Conservation (phyloP, 2,329 filamentous ascomycete genomes). For the Scytalidium lignicola region DNA sequence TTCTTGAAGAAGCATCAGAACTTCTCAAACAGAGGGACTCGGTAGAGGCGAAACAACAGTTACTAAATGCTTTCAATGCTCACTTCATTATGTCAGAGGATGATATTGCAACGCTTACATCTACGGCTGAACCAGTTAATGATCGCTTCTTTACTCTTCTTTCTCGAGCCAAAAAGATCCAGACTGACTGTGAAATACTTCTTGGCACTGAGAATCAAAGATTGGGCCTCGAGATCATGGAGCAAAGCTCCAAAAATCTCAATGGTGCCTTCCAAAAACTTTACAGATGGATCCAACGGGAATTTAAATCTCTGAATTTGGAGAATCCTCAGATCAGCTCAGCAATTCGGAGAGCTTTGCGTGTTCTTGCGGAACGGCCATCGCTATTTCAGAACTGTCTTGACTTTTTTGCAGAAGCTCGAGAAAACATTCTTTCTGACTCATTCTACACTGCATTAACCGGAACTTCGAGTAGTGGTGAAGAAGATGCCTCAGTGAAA, state of each 20-base stretch:
- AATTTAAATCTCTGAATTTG: constrained; percentile 87
- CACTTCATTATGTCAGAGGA: constrained; percentile 84
- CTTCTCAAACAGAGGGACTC: constrained; percentile 69
- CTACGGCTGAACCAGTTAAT: constrained; percentile 75
- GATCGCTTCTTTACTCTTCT: constrained; percentile 78
- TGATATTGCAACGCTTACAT: constrained; percentile 70
- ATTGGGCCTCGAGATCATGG: constrained; percentile 84
- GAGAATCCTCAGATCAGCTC: constrained; percentile 91
- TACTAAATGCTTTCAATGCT: constrained; percentile 70
- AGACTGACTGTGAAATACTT: constrained; percentile 81
- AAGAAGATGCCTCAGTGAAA: constrained; percentile 61
- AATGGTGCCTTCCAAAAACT: constrained; percentile 92
- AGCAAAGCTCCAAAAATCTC: constrained; percentile 79
- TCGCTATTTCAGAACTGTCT: constrained; percentile 89
- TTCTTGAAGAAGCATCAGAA: constrained; percentile 70
- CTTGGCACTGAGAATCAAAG: constrained; percentile 87
- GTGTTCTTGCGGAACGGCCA: constrained; percentile 83
- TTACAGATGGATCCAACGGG: constrained; percentile 89
- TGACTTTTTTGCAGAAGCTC: constrained; percentile 85
- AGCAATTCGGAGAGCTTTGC: constrained; percentile 75
- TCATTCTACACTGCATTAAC: constrained; percentile 86
- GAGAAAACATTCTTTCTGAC: constrained; percentile 81
- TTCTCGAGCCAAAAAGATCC: constrained; percentile 76
- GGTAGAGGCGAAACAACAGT: constrained; percentile 71
- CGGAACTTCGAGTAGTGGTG: constrained; percentile 56